Evolutionary conservation across 805 yeast genomes (phyloP), one percentile per base, ranked within the genome.

Genomic region (Candida takata): DNA sequence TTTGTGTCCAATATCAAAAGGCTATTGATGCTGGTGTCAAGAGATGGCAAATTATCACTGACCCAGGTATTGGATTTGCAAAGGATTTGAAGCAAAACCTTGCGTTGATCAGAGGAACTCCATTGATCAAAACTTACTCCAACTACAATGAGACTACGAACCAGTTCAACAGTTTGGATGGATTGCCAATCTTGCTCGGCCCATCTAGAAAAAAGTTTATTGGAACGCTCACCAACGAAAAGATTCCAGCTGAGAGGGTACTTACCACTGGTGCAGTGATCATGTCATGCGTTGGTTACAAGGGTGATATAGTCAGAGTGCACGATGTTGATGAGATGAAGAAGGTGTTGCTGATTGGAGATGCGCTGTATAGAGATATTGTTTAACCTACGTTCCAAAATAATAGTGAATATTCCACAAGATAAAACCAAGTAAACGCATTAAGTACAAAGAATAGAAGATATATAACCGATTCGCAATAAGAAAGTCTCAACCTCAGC

Each of bases 51-150:
- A 64, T 92, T 4, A 76, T 92, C 13, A 51, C 87, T 4, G 99
- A 92, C 55, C 98, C 99, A 1, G 98, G 98, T 3, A 61, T 92
- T 28, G 98, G 99, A 2, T 92, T 92, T 60, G 97, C 97, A n/a
- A 92, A 92, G 56, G 70, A 69, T 35, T 48, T 70, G n/a, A 45
- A 54, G 7, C 95, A 88, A 51, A 90, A 88, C 55, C 45, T 88
- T 23, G 68, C 69, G 16, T 48, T 86, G 1, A 67, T 92, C 20
- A 70, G 75, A 41, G 66, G 74, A 14, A 45, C 67, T 41, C 72
- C 59, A 33, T 47, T 42, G 21, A 57, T 65, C 49, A 79, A 79
- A 52, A 58, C 62, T 21, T 80, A 77, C 47, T 61, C 76, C 1
- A 60, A 47, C 30, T 57, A 61, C 34, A 41, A 56, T 13, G 55